These are phyloP conservation scores for Aspergillus bridgeri DNA, from an alignment of 495 filamentous ascomycete genomes.

Conservation along the genomic window DNA sequence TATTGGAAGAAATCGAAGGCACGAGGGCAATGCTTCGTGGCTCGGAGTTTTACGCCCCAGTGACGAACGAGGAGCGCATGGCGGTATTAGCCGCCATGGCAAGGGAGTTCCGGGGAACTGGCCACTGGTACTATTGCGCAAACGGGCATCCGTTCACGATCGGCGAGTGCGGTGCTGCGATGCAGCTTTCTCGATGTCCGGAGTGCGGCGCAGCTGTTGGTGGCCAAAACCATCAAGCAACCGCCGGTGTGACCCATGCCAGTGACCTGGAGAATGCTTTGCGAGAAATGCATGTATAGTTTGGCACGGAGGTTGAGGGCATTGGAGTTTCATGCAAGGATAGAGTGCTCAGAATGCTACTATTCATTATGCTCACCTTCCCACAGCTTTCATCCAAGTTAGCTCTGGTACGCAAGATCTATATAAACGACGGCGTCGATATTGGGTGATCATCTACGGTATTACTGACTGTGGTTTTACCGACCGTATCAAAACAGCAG, in stretches of 20 bases:
- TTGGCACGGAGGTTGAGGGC: not conserved
- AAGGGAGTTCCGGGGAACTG: slow-evolving; percentile 48
- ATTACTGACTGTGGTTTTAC: too few species aligned
- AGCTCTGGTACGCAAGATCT: too few species aligned
- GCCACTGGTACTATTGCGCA: slow-evolving; percentile 66
- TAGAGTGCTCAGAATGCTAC: not conserved
- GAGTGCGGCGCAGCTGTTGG: slow-evolving; percentile 3
- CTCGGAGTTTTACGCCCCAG: slow-evolving; percentile 37
- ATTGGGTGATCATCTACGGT: too few species aligned
- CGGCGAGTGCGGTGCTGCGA: slow-evolving; percentile 70
- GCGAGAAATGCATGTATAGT: slow-evolving; percentile 1
- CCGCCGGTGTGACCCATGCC: slow-evolving; percentile 6
- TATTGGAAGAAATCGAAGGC: slow-evolving; percentile 14
- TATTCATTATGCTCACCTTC: too few species aligned
- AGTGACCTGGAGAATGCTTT: slow-evolving; percentile 9
- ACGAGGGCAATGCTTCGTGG: slow-evolving; percentile 14
- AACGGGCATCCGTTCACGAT: slow-evolving; percentile 72
- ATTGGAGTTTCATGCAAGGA: not conserved
- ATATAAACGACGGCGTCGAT: too few species aligned
- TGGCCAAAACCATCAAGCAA: slow-evolving; percentile 9
- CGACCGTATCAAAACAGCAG: too few species aligned
- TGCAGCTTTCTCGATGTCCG: slow-evolving; percentile 36
- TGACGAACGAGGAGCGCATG: slow-evolving; percentile 45
- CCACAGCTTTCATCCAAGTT: too few species aligned
- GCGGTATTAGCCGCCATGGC: slow-evolving; percentile 51